These are phyloP conservation scores for Rubia peregrina DNA, from an alignment of 305 asterid species.

Conservation along the genomic window DNA sequence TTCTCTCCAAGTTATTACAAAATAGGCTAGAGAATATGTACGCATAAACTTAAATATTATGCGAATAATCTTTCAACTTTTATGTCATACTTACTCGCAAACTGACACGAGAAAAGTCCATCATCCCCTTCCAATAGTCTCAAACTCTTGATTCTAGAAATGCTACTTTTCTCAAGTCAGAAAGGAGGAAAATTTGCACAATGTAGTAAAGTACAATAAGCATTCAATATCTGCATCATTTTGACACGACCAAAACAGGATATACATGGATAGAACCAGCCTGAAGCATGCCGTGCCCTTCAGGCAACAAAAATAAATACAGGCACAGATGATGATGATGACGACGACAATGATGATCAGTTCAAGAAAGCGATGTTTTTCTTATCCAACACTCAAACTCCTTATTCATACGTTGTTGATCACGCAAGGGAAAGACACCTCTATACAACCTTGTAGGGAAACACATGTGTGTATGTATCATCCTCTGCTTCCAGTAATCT, in stretches of 20 bases:
- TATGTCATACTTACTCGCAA: not conserved
- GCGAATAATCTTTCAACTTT: too few relatives aligned
- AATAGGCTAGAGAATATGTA: too few relatives aligned
- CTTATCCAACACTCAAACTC: slow-evolving; percentile 21
- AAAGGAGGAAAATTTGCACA: not conserved
- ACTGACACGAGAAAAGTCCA: not conserved
- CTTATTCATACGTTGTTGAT: slow-evolving; percentile 26
- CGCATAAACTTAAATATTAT: too few relatives aligned
- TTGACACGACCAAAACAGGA: slow-evolving; percentile 2
- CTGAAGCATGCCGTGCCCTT: slow-evolving; percentile 20
- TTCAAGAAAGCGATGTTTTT: slow-evolving; percentile 18
- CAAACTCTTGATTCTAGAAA: not conserved
- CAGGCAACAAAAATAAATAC: slow-evolving; percentile 8
- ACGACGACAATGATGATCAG: not conserved
- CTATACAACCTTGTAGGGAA: slow-evolving; percentile 22
- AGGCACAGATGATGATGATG: slow-evolving; percentile 9
- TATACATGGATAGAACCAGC: not conserved
- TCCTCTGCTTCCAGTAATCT: slow-evolving; percentile 4
- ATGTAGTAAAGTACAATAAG: not conserved
- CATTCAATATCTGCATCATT: slow-evolving; percentile 11
- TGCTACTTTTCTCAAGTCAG: slow-evolving; percentile 2
- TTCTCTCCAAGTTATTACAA: too few relatives aligned
- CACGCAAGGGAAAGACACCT: slow-evolving; percentile 22
- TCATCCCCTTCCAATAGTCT: not conserved
- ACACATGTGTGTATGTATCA: not conserved